phyloP scores from a whole-genome alignment of 495 filamentous ascomycete genomes.

The Xylaria telfairii region DNA sequence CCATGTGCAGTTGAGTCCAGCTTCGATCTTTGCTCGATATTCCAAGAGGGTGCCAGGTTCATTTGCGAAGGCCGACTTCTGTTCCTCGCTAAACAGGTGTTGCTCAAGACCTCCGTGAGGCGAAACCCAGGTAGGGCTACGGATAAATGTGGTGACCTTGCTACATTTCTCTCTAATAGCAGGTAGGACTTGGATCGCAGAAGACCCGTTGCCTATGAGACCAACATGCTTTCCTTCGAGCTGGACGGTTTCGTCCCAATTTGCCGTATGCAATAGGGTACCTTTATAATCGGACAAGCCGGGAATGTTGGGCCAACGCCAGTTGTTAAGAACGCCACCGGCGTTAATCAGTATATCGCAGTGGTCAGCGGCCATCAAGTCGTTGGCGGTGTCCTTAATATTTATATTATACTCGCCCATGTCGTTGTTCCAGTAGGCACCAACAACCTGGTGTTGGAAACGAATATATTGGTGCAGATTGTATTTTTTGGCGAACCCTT shows the following conservation, averaged over 20 bases:
- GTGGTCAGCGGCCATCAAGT: constrained; percentile 32
- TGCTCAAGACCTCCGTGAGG: constrained; percentile 50
- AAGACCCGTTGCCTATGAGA: constrained; percentile 45
- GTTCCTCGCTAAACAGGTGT: constrained; percentile 43
- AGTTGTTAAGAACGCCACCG: constrained; percentile 38
- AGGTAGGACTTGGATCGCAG: constrained; percentile 59
- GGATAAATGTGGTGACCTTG: constrained; percentile 48
- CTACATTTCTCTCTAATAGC: constrained; percentile 47
- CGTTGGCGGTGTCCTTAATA: constrained; percentile 33
- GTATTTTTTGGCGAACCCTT: constrained; percentile 43
- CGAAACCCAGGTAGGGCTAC: constrained; percentile 66
- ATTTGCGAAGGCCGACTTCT: constrained; percentile 39
- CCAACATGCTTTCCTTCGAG: constrained; percentile 56
- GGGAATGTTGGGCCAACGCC: constrained; percentile 58
- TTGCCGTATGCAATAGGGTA: constrained; percentile 54
- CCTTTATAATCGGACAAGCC: constrained; percentile 53
- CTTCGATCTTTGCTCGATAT: constrained; percentile 49
- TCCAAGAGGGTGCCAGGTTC: constrained; percentile 45
- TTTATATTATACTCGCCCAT: constrained; percentile 41
- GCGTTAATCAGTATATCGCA: constrained; percentile 35
- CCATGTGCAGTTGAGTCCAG: constrained; percentile 54
- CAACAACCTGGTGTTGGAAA: constrained; percentile 38
- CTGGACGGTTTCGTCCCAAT: constrained; percentile 55
- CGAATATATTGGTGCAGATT: constrained; percentile 41
- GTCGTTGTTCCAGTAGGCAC: constrained; percentile 38